Percentiles rank a stretch among this genome's conserved stretches.
Evolutionary conservation across 371 early-diverging fungal species (phyloP).

Genomic region (Mortierella sp.): DNA sequence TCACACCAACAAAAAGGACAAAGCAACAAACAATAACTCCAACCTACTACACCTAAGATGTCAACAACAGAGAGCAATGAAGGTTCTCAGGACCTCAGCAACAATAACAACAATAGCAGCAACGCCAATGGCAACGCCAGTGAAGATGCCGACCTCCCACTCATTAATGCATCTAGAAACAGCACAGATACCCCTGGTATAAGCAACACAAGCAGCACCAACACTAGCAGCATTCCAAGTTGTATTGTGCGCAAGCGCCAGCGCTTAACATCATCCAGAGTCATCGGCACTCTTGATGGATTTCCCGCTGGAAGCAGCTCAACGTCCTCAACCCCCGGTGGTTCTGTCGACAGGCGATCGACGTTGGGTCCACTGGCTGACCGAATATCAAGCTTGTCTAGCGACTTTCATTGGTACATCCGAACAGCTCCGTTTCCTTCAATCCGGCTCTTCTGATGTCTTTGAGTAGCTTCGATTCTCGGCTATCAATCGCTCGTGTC

Average conservation of each 20-base stretch:
- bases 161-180: neutral
- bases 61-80: neutral
- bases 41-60: neutral
- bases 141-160: neutral
- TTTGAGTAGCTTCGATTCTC: neutral
- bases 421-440: neutral
- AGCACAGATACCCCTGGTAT: constrained; percentile 16
- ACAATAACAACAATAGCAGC: neutral
- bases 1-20: neutral
- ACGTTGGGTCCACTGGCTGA: constrained; percentile 9
- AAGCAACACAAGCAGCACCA: constrained; percentile 13
- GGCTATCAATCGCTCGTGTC: neutral
- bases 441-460: neutral
- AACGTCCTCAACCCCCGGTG: neutral
- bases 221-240: constrained; percentile 20
- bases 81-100: neutral
- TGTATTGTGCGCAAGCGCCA: constrained; percentile 45
- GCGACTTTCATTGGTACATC: constrained; percentile 35
- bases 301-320: neutral
- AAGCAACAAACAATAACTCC: neutral
- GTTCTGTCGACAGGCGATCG: neutral
- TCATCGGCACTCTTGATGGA: neutral
- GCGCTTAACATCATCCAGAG: constrained; percentile 29
- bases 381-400: constrained; percentile 22
- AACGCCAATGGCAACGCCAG: constrained; percentile 1